Evolutionary conservation across 2,329 filamentous ascomycete species (phyloP), one percentile per base, ranked within the genome.

Genomic region (Arthrobotrys megalospora): DNA sequence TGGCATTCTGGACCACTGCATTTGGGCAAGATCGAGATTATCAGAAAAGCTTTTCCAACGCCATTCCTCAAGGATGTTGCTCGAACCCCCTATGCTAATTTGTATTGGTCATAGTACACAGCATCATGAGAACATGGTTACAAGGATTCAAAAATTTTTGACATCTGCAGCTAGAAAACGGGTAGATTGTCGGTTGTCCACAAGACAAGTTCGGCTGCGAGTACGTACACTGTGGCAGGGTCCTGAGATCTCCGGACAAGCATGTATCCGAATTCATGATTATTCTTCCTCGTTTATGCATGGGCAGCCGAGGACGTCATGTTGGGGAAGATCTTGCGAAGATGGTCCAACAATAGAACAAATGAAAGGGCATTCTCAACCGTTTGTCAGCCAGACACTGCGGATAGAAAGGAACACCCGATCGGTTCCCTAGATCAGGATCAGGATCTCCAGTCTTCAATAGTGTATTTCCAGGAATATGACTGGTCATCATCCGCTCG

Each of bases 91-190:
- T 58, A 73, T 66, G 69, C 48, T 66, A 43, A 45, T 45, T 41
- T 43, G 34, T 50, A 73, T 73, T 48, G 69, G 47, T 72, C 69
- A 66, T 14, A 8, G 36, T 52, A 58, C 69, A 72, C 43, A 72
- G n/a, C 50, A 72, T 72, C 69, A 72, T 72, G 69, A 66, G 69
- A 65, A 62, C 52, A 69, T 66, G 43, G 60, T 36, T 60, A 48
- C 73, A 62, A 71, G 73, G 65, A 62, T 77, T 65, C 52, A 65
- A 43, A 62, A 70, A 66, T 43, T 50, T 66, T 70, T 77, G 65
- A 77, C 65, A 77, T 60, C 65, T 71, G 73, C 65, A 66, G 66
- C 73, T 76, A 70, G 65, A 66, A 64, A 65, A 69, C 64, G 63
- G 69, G 62, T 66, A 73, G 60, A 60, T 72, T 47, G n/a, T 72